Conservation (phyloP, 129 eudicot species). For the Apium graveolens region DNA sequence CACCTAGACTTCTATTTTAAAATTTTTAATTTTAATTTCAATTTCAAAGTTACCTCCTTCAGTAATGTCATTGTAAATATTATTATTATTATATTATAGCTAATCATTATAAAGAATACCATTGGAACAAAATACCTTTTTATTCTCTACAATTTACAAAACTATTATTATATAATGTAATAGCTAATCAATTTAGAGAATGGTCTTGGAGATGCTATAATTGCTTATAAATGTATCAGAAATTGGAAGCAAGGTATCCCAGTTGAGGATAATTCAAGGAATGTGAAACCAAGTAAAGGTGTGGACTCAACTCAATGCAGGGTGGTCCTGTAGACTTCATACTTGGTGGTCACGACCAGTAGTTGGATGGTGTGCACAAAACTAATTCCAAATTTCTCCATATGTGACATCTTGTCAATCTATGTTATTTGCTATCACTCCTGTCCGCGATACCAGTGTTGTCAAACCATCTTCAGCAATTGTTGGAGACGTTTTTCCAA, state of each 20-base stretch:
- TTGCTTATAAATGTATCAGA: too few relatives aligned
- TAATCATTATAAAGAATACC: too few relatives aligned
- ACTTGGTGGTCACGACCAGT: neutral
- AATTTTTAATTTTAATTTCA: too few relatives aligned
- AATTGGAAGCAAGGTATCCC: neutral
- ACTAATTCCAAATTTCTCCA: neutral
- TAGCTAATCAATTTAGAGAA: too few relatives aligned
- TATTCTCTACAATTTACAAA: too few relatives aligned
- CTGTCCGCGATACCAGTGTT: neutral
- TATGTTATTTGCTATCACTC: neutral
- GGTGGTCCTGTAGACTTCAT: neutral
- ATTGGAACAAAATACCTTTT: too few relatives aligned
- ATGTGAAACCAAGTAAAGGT: neutral
- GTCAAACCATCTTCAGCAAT: neutral
- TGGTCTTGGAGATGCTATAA: too few relatives aligned
- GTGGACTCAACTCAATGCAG: neutral
- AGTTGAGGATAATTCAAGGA: neutral
- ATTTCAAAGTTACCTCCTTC: too few relatives aligned
- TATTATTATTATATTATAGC: too few relatives aligned
- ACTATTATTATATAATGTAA: too few relatives aligned
- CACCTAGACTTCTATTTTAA: too few relatives aligned
- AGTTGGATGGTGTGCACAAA: constrained; percentile 2
- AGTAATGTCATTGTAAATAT: too few relatives aligned
- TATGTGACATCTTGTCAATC: neutral
- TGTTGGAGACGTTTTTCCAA: neutral